Evolutionary conservation across 1,284 basidiomycete species (phyloP), one percentile per base, ranked within the genome.

Genomic region (Cryptococcus hybrid): DNA sequence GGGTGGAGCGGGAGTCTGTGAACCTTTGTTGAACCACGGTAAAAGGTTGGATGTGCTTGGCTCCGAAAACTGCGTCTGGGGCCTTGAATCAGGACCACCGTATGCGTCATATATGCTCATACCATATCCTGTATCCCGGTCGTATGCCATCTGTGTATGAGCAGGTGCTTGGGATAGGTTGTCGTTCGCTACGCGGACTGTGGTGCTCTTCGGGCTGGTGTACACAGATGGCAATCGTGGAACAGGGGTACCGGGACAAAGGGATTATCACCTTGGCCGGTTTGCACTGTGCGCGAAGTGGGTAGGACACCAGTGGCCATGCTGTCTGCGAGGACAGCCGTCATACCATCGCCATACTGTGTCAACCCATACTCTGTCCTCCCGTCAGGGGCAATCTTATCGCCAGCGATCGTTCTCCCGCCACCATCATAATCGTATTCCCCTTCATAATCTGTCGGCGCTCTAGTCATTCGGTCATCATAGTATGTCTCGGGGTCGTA

Each of bases 1-100:
- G 38, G 47, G 46, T 36, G 52, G 47, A 15, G 38, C 37, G 6
- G 38, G 35, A 3, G 38, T 37, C n/a, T 52, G 42, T 35, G 35
- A 11, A 24, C 49, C 54, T 24, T 58, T 58, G 15, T 61, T 61
- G 15, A 61, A 39, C 60, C 60, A 61, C 5, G 60, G 60, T 7
- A 61, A 48, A 5, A 61, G 47, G 11, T 56, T 58, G 5, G 60
- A 61, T 7, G 60, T 61, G 45, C 48, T 50, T 5, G 60, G 60
- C 47, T 61, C 60, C 24, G 35, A 52, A n/a, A 49, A 48, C 35
- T 55, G 56, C 3, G 59, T 57, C 15, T 51, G 54, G 6, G 59
- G 56, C 44, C 59, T 47, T 7, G 56, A 55, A 7, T 47, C 43
- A 13, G 36, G 15, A 7, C 45, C 37, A 42, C 44, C 55, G 18